Percentiles rank a stretch among this genome's conserved stretches.
Conservation (phyloP, 208 protist genomes). For the Acanthamoeba rhysodes region DNA sequence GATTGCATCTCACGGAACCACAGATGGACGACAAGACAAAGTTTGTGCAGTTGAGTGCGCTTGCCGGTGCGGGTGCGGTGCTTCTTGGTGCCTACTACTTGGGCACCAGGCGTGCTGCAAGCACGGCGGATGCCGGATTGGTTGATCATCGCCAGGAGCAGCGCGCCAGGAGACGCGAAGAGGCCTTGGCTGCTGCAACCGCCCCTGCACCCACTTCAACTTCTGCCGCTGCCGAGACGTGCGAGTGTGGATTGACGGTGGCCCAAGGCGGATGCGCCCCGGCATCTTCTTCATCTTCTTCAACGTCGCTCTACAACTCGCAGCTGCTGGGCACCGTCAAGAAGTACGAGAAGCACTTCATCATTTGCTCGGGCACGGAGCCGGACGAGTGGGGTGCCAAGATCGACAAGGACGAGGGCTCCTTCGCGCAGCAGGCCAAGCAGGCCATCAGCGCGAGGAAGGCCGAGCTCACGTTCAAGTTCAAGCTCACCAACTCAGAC, state of each 20-base stretch:
- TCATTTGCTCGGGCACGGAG: constrained; percentile 41
- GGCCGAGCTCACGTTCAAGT: constrained; percentile 33
- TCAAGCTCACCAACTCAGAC: constrained; percentile 34
- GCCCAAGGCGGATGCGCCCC: not conserved
- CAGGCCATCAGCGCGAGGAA: not conserved
- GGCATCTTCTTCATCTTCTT: not conserved
- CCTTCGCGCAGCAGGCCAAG: not conserved
- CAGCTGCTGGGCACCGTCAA: not conserved
- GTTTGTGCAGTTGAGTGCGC: not conserved
- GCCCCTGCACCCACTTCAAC: not conserved
- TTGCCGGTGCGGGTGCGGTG: not conserved
- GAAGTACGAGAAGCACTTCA: constrained; percentile 45
- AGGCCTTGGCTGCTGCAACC: not conserved
- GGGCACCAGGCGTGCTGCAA: not conserved
- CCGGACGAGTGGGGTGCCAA: constrained; percentile 19
- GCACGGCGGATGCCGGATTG: not conserved
- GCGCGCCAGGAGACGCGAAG: not conserved
- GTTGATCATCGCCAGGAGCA: not conserved
- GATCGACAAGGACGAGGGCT: constrained; percentile 16
- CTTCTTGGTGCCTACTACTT: not conserved
- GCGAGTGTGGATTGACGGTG: constrained; percentile 23
- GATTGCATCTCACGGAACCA: too few relatives aligned
- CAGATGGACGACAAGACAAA: not conserved
- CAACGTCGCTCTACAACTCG: not conserved
- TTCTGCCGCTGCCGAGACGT: not conserved